Evolutionary conservation across 2,329 filamentous ascomycete genomes (phyloP).

Genomic region (Drechslerella dactyloides): DNA sequence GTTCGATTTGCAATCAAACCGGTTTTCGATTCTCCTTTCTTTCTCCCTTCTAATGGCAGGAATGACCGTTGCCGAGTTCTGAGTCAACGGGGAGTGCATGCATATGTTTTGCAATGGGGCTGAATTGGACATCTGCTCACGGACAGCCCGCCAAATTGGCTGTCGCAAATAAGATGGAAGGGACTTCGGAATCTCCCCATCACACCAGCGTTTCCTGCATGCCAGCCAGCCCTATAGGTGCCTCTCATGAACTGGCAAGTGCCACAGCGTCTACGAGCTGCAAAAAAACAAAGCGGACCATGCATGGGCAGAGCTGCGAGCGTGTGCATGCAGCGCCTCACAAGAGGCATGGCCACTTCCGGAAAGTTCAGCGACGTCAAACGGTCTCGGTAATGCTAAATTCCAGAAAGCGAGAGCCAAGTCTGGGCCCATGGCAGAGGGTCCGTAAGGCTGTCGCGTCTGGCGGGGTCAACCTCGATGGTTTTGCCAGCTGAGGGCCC

Average conservation of each 20-base stretch:
- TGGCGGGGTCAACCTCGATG: conserved; percentile 37
- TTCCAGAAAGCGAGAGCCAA: not conserved
- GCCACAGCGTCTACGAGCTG: too few relatives aligned
- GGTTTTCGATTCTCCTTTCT: not conserved
- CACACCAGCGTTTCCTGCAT: not conserved
- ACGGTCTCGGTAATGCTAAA: not conserved
- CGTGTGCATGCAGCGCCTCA: not conserved
- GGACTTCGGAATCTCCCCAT: too few relatives aligned
- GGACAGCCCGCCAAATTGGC: not conserved
- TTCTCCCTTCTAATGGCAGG: not conserved
- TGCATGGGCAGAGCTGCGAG: too few relatives aligned
- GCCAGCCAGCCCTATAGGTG: too few relatives aligned
- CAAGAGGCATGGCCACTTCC: not conserved
- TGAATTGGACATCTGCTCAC: not conserved
- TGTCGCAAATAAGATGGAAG: too few relatives aligned
- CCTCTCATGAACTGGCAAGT: too few relatives aligned
- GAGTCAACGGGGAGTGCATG: not conserved
- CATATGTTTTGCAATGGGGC: too few relatives aligned
- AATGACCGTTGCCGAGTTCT: not conserved
- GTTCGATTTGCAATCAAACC: too few relatives aligned
- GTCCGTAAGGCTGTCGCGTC: conserved; percentile 26
- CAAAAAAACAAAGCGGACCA: too few relatives aligned
- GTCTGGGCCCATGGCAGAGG: not conserved
- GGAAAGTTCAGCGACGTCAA: not conserved
- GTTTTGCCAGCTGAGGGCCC: conserved; percentile 2